Evolutionary conservation across 148 eudicot species (phyloP).

Genomic region (Diospyros kaki): DNA sequence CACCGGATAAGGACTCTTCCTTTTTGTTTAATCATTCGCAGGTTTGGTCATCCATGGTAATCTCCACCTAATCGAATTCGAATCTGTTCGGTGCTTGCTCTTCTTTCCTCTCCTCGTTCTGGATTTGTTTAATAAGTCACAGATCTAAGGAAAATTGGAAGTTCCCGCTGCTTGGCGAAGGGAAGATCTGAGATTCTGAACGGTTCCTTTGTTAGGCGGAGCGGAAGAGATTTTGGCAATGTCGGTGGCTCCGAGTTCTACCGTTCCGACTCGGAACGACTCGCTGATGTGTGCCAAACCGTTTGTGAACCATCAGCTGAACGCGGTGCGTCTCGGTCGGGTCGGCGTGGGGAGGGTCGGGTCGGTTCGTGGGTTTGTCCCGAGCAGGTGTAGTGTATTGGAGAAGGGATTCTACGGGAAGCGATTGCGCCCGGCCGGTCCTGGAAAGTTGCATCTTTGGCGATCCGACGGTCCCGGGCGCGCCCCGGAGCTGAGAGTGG

Average conservation of each 20-base stretch:
- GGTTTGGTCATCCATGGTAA: neutral
- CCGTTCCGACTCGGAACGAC: constrained; percentile 22
- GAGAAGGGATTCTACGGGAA: constrained; percentile 25
- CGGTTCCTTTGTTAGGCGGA: too few relatives aligned
- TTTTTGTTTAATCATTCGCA: neutral
- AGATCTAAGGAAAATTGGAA: neutral
- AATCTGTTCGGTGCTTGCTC: neutral
- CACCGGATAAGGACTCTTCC: neutral
- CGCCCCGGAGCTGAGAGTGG: constrained; percentile 50
- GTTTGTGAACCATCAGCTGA: constrained; percentile 20
- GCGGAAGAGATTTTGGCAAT: constrained; percentile 7
- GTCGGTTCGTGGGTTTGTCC: constrained; percentile 11
- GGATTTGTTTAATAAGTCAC: neutral
- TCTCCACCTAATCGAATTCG: neutral
- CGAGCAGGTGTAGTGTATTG: constrained; percentile 26
- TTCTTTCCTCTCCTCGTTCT: neutral
- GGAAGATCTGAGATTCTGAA: neutral
- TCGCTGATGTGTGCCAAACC: constrained; percentile 13
- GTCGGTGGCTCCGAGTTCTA: constrained; percentile 53
- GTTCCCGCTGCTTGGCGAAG: neutral
- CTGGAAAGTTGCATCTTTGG: constrained; percentile 37
- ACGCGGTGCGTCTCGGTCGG: constrained; percentile 33
- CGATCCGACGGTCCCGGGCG: constrained; percentile 52
- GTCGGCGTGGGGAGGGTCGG: neutral
- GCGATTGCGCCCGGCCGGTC: constrained; percentile 26